Evolutionary conservation across 805 yeast species (phyloP).

Genomic region (Maudiozyma turicensis): DNA sequence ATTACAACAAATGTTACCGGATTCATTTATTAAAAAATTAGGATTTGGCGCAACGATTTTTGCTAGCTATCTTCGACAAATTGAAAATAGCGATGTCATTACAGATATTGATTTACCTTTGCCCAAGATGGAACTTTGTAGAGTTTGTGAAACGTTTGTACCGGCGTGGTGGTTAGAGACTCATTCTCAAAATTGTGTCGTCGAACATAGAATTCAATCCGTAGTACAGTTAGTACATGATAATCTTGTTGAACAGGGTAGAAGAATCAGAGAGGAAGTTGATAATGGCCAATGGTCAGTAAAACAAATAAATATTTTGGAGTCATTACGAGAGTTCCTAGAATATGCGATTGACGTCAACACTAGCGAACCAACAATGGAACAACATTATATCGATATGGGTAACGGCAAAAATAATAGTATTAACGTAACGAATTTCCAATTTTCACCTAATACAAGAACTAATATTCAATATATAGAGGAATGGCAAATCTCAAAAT

Average conservation of each 20-base stretch:
- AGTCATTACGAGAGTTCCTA: conserved; percentile 43
- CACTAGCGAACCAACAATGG: not conserved
- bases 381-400: conserved; percentile 2
- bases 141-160: conserved; percentile 84
- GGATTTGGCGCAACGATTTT: conserved; percentile 88
- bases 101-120: conserved; percentile 60
- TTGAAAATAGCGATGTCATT: conserved; percentile 46
- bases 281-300: not conserved
- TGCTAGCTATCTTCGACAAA: conserved; percentile 55
- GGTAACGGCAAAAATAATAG: conserved; percentile 68
- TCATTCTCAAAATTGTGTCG: conserved; percentile 78
- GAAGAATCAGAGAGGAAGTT: conserved; percentile 20
- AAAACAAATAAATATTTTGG: conserved; percentile 4
- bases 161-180: conserved; percentile 95
- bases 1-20: conserved; percentile 38
- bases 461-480: conserved; percentile 41
- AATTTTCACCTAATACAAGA: no score
- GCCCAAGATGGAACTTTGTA: conserved; percentile 76
- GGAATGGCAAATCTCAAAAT: conserved; percentile 13
- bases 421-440: conserved; percentile 40
- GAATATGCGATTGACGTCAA: conserved; percentile 68
- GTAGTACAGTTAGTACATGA: conserved; percentile 71
- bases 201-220: conserved; percentile 77
- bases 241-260: conserved; percentile 58
- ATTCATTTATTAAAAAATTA: conserved; percentile 55